Evolutionary conservation across 2,329 filamentous ascomycete genomes (phyloP).

Genomic region (Penicillium polonicum): DNA sequence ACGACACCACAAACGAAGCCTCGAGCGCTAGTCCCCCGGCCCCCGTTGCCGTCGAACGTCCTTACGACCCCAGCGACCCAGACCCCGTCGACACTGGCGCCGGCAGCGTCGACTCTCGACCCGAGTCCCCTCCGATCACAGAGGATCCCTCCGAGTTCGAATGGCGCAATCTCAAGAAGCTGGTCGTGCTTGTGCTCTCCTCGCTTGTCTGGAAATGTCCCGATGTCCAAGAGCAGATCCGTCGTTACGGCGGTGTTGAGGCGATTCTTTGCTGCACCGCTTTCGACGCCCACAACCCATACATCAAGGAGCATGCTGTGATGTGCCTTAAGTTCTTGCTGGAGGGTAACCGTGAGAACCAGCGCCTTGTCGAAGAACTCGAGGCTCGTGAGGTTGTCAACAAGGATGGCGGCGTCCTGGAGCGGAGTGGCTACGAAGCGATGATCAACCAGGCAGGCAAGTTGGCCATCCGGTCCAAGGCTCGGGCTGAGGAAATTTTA

Average conservation of each 20-base stretch:
- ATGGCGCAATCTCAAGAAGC: constrained; percentile 84
- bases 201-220: constrained; percentile 84
- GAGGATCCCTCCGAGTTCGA: constrained; percentile 66
- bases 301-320: constrained; percentile 86
- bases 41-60: constrained; percentile 60
- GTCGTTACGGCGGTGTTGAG: constrained; percentile 80
- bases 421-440: constrained; percentile 45
- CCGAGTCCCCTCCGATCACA: constrained; percentile 50
- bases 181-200: constrained; percentile 86
- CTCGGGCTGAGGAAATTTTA: constrained; percentile 13
- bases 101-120: constrained; percentile 43
- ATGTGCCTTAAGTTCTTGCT: constrained; percentile 76
- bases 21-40: constrained; percentile 35
- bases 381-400: constrained; percentile 47
- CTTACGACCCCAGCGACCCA: constrained; percentile 55
- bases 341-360: constrained; percentile 53
- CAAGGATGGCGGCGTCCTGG: constrained; percentile 41
- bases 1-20: constrained; percentile 30
- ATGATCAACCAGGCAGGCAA: constrained; percentile 46
- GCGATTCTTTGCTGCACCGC: constrained; percentile 84
- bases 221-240: constrained; percentile 82
- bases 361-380: constrained; percentile 53
- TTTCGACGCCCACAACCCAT: constrained; percentile 91
- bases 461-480: constrained; percentile 41
- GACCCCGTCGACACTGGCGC: constrained; percentile 42